Base-by-base conservation (phyloP, 768 basidiomycete species). In the Guyanaporus albipodus region DNA sequence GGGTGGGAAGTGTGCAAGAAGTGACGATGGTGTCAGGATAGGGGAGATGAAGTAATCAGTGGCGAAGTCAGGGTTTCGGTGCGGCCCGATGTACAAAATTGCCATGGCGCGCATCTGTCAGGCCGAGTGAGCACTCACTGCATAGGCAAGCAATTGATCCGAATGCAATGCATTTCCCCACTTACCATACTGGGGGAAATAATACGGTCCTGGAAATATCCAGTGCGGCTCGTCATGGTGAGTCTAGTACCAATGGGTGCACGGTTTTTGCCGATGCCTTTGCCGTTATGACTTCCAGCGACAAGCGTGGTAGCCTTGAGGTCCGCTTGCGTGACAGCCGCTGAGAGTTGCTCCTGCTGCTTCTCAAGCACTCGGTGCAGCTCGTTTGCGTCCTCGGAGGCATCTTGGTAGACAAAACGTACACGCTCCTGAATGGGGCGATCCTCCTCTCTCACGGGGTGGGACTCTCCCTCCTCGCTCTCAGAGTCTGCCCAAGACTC, bases 51-150 rank as follows among this genome's bases (percentile, higher is more conserved):
- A 85, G 68, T 97, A 98, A 72, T 99, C 94, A 15, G 86, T 87
- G 45, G 82, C 80, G 64, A 99, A 94, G 66, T 98, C 93, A 7
- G 96, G 96, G 63, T 91, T 87, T 42, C 84, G 85, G 59, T 89
- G 81, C 1, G 96, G 95, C 1, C 95, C 95, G 49, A 99, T 87
- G 69, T 96, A 96, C 53, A 95, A 70, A 61, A 96, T 94, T 4
- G 95, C 95, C 96, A 99, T 99, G 0, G 95, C 94, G 28, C 96
- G 89, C 91, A 97, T 97, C 95, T 98, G 35, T 46, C 28, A n/a
- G 14, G n/a, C 45, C n/a, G 22, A 34, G n/a, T 61, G 28, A 62
- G 39, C 36, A 27, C 19, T 39, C 14, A 12, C 31, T 33, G 34
- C 33, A 10, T n/a, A 12, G 15, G n/a, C n/a, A n/a, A 43, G 8